Conservation (phyloP, 441 rosid genomes). For the Brassica hybrid region DNA sequence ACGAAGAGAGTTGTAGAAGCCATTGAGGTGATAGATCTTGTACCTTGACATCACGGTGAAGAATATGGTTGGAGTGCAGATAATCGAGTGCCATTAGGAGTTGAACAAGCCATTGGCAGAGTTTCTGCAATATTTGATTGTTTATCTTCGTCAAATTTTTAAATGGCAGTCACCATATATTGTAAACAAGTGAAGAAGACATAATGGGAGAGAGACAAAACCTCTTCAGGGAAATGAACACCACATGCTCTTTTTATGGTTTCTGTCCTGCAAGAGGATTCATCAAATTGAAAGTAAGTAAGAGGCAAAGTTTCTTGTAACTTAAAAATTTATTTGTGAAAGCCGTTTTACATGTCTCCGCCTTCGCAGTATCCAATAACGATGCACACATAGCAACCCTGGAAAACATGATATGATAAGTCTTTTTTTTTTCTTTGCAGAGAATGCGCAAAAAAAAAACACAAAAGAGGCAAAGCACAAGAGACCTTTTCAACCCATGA, state of each 20-base stretch:
- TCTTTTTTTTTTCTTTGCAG: background rate
- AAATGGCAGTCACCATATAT: background rate
- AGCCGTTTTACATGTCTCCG: slow-evolving; percentile 63
- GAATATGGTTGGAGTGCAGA: slow-evolving; percentile 59
- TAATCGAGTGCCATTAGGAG: slow-evolving; percentile 53
- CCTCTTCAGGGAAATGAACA: slow-evolving; percentile 72
- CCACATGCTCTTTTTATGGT: slow-evolving; percentile 66
- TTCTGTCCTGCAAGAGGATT: slow-evolving; percentile 59
- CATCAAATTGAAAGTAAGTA: slow-evolving; percentile 8
- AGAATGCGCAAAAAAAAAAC: slow-evolving; percentile 27
- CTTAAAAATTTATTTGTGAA: background rate
- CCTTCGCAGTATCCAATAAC: slow-evolving; percentile 88
- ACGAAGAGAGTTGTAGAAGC: background rate
- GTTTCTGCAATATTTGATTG: slow-evolving; percentile 50
- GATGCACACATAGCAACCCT: slow-evolving; percentile 96
- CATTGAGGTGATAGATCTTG: background rate
- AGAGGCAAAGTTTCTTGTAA: slow-evolving; percentile 9
- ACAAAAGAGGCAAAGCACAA: slow-evolving; percentile 3
- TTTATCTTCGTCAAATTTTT: background rate
- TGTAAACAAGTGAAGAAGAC: background rate
- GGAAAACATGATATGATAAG: slow-evolving; percentile 25
- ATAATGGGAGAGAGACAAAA: slow-evolving; percentile 29
- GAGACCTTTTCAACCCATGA: slow-evolving; percentile 92
- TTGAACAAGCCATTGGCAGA: slow-evolving; percentile 74
- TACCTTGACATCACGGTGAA: slow-evolving; percentile 84